phyloP scores from a whole-genome alignment of 805 yeast genomes.

The Pichia exigua region DNA sequence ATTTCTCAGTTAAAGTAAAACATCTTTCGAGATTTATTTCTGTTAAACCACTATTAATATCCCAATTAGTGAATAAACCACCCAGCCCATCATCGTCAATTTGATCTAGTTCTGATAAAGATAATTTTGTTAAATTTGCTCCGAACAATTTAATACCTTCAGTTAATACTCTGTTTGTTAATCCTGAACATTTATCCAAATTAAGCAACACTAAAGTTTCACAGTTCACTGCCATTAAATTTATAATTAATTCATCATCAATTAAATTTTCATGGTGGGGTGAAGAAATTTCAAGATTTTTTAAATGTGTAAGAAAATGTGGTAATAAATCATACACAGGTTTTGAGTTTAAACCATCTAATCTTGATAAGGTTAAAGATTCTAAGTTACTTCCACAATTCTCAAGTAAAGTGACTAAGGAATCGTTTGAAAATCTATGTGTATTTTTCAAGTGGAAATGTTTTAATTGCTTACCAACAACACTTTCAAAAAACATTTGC shows the following conservation, averaged over 20 bases:
- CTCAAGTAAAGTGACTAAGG: conserved; percentile 54
- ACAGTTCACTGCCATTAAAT: conserved; percentile 56
- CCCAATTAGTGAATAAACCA: conserved; percentile 51
- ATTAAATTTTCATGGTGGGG: conserved; percentile 61
- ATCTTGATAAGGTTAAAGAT: conserved; percentile 52
- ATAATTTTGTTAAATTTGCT: conserved; percentile 46
- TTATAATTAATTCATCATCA: conserved; percentile 58
- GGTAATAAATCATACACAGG: conserved; percentile 58
- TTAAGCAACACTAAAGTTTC: conserved; percentile 47
- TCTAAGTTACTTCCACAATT: conserved; percentile 50
- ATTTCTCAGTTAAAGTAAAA: conserved; percentile 52
- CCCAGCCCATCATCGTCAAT: conserved; percentile 63
- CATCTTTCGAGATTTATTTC: conserved; percentile 61
- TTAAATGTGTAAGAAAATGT: conserved; percentile 47
- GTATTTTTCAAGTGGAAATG: conserved; percentile 68
- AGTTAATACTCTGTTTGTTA: conserved; percentile 56
- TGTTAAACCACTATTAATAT: conserved; percentile 49
- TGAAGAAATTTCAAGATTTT: conserved; percentile 56
- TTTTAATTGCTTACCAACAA: conserved; percentile 44
- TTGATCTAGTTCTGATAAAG: conserved; percentile 52
- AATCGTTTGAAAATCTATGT: conserved; percentile 68
- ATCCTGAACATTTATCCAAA: conserved; percentile 64
- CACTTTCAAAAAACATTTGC: conserved; percentile 59
- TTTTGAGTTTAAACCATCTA: conserved; percentile 62
- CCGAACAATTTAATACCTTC: conserved; percentile 58